Base-by-base conservation (phyloP, 2,329 filamentous ascomycete species). In the Penicillium polonicum region DNA sequence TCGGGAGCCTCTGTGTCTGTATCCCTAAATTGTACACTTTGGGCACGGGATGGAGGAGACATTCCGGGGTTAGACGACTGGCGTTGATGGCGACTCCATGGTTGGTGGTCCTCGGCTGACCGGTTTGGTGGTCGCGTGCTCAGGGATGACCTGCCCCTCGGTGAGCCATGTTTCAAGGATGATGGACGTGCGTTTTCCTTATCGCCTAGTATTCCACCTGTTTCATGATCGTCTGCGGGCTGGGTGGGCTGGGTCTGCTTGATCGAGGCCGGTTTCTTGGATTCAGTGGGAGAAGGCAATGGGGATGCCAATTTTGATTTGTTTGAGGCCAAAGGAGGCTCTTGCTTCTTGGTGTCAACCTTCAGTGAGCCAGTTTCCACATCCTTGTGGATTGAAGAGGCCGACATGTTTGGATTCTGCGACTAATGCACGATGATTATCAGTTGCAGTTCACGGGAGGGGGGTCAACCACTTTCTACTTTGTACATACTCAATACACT, bases 21-120 rank as follows among this genome's bases (percentile, higher is more conserved):
- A 15, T 82, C 77, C 31, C 85, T 82, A 70, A 95, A 94, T 65
- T 94, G 90, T 4, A 95, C 90, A 70, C 88, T 93, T 55, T 84
- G 83, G 50, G 85, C 79, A 21, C 80, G 79, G 15, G 70, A 72
- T 1, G 74, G 71, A 23, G 80, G 79, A 6, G 78, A 65, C 9
- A 68, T 59, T 4, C 66, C 71, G 2, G 66, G 61, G 4, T 63
- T 44, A 13, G 70, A 71, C 17, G 62, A 49, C 39, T 65, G 70
- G 36, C 63, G 62, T 36, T 62, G 67, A 39, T 69, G 67, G 25
- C 48, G 62, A 35, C 52, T 67, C 44, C 55, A 41, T 33, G 62
- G 63, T 46, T 63, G 64, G n/a, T 59, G 59, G 19, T 63, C 60
- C 21, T 68, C 68, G n/a, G 48, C 53, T 27, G 68, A 65, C 17